Evolutionary conservation across 805 yeast genomes (phyloP), one percentile per base, ranked within the genome.

Genomic region (Huiozyma naganishii): DNA sequence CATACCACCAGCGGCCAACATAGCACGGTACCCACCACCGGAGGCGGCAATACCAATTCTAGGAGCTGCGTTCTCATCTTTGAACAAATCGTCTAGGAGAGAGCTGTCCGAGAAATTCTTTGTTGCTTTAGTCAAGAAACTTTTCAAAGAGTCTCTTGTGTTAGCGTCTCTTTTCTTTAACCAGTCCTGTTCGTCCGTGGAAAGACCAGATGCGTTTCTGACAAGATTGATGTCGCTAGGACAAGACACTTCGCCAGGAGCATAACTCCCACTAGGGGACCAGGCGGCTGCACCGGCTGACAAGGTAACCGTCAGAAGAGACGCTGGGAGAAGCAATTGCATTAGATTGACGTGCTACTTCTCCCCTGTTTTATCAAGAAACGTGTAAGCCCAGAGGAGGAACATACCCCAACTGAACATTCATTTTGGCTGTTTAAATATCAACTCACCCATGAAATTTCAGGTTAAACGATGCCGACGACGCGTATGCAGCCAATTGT

Each of bases 11-110:
- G 95, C 95, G 42, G 71, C 65, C 39, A 87, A 66, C 86, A 88
- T 85, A 32, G 96, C 95, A 49, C 96, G 73, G 61, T 84, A 87
- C 4, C 96, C 95, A 58, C 96, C 96, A 40, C 95, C 95, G 9
- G 85, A 72, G 50, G 80, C 77, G 9, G 88, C 80, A 29, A 74
- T 51, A 5, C 77, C 88, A 41, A 83, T 66, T 41, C 71, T 69
- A 41, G 64, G 62, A 33, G 46, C 48, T 9, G 47, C 48, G 38
- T 49, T 49, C 11, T 50, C 47, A 27, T 42, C 40, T 36, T 48
- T 47, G 43, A 61, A 59, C 32, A 63, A 43, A 32, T 43, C 41
- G 30, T 52, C 49, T 4, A 52, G 34, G 4, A 48, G 34, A 2
- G 50, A 44, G 11, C 44, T 46, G 35, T 49, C 52, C 10, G 57